phyloP scores from a whole-genome alignment of 2,329 filamentous ascomycete species.

The Cladosporium sp. region DNA sequence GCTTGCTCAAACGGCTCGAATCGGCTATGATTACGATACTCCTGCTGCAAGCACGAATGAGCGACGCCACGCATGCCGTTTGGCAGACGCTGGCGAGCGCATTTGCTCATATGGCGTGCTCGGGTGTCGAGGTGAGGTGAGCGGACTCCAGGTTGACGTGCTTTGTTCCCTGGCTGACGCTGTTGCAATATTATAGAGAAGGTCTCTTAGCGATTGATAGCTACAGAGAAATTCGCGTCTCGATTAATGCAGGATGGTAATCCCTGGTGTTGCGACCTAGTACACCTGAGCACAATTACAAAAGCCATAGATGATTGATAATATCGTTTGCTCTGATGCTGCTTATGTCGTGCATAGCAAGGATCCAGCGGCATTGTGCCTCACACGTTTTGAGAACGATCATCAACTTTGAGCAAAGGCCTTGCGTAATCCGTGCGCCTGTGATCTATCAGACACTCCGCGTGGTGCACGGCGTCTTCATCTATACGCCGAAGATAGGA shows the following conservation, averaged over 20 bases:
- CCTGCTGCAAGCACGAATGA: background rate
- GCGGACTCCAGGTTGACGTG: conserved; percentile 9
- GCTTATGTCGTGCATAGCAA: too few relatives aligned
- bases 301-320: too few relatives aligned
- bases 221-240: too few relatives aligned
- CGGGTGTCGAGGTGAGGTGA: conserved; percentile 7
- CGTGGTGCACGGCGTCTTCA: background rate
- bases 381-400: too few relatives aligned
- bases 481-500: background rate
- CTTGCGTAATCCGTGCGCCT: background rate
- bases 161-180: conserved; percentile 4
- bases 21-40: background rate
- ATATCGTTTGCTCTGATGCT: too few relatives aligned
- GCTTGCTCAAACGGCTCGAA: background rate
- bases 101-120: conserved; percentile 9
- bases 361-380: too few relatives aligned
- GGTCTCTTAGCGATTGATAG: too few relatives aligned
- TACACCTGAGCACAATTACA: too few relatives aligned
- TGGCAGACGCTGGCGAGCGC: background rate
- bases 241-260: too few relatives aligned
- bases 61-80: background rate
- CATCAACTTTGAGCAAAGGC: background rate
- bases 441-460: too few relatives aligned
- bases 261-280: too few relatives aligned
- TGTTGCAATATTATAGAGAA: background rate